Evolutionary conservation across 179 eudicot species (phyloP).

Genomic region (Actinidia polygama): DNA sequence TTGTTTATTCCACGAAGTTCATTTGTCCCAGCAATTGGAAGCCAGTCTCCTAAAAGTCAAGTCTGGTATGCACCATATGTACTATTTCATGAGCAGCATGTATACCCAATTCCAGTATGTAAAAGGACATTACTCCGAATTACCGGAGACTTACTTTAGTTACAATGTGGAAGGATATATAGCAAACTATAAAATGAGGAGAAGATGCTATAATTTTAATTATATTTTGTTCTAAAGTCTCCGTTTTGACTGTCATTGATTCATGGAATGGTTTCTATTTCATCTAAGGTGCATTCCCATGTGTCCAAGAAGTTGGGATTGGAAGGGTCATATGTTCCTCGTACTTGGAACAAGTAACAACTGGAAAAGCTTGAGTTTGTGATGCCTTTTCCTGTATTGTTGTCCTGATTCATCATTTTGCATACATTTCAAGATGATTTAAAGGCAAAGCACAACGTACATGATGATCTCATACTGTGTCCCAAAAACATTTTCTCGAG

Average conservation of each 20-base stretch:
- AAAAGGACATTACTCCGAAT: too few species aligned
- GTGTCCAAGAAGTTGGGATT: constrained; percentile 79
- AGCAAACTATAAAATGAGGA: neutral
- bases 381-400: constrained; percentile 12
- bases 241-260: too few species aligned
- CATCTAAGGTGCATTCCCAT: constrained; percentile 55
- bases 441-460: constrained; percentile 82
- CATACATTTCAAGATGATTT: constrained; percentile 90
- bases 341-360: constrained; percentile 93
- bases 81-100: neutral
- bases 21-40: neutral
- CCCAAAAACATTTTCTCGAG: constrained; percentile 73
- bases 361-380: constrained; percentile 62
- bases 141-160: neutral
- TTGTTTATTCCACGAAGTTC: neutral
- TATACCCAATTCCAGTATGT: neutral
- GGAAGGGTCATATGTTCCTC: constrained; percentile 87
- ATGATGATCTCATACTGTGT: constrained; percentile 73
- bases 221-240: too few species aligned
- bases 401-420: constrained; percentile 22
- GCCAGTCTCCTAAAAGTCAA: neutral
- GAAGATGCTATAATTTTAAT: neutral
- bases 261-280: neutral
- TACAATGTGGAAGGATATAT: neutral
- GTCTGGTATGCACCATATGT: neutral